Evolutionary conservation across 768 basidiomycete species (phyloP), one percentile per base, ranked within the genome.

Genomic region (Hypsizygus marmoreus): DNA sequence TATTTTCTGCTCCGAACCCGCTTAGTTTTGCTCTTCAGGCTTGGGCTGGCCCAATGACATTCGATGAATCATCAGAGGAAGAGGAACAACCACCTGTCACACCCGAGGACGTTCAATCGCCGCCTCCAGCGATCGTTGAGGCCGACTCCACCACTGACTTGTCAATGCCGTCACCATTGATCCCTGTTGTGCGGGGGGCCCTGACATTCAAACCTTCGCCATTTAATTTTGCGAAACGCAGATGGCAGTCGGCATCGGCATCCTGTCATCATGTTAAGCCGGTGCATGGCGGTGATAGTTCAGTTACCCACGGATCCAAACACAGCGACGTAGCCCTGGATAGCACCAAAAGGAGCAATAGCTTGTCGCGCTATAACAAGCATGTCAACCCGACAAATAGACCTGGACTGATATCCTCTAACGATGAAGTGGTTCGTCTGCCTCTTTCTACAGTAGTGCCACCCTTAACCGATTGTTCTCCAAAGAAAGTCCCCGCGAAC

Each of bases 181-280:
- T 56, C 16, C 25, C 54, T 6, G 47, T 51, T 30, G 31, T 54
- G 24, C 68, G 72, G 38, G 71, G 68, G 22, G 69, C 76, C 23
- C 56, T 82, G 55, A 77, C 75, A 17, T 78, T 73, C 61, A 81
- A 80, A 40, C 84, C 84, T 12, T 79, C 81, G 28, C 83, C 83
- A n/a, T 73, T 77, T 61, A 74, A 75, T 53, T 83, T 80, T 59
- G 82, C 83, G 6, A 76, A 75, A 54, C 77, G 79, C 42, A 76
- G 82, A 47, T 84, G 83, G 83, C 75, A 68, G 49, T 74, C 73
- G 31, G 56, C 63, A 16, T 58, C 68, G 26, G 65, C 64, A 54
- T 68, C 12, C 16, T 42, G 40, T 19, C 28, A 32, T 20, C 43
- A 51, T 25, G 37, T 29, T 26, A 44, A 43, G 19, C 12, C n/a